A percentile compares a stretch with the other conserved stretches of the same genome.
Conservation (phyloP, 768 basidiomycete genomes). For the Termitomyces sp. region DNA sequence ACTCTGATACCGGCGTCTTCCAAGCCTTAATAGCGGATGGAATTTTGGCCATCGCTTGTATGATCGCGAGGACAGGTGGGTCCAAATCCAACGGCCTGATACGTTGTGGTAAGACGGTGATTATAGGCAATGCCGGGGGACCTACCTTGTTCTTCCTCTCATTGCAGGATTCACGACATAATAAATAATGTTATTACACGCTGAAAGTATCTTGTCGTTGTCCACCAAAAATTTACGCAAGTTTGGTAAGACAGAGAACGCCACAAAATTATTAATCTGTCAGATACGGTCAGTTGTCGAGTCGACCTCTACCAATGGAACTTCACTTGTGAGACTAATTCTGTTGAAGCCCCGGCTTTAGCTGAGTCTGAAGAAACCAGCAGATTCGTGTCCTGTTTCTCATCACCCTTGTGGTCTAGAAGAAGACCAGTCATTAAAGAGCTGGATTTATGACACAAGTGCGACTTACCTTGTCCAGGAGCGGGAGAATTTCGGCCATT, state of each 20-base stretch:
- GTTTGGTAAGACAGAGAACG: conserved; percentile 62
- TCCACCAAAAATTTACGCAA: conserved; percentile 79
- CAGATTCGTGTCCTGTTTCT: conserved; percentile 49
- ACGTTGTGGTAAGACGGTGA: conserved; percentile 5
- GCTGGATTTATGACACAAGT: not conserved
- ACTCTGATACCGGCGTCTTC: conserved; percentile 74
- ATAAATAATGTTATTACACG: conserved; percentile 80
- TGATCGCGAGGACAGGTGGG: conserved; percentile 53
- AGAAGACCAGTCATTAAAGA: not conserved
- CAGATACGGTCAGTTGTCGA: conserved; percentile 3
- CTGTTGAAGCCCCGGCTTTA: conserved; percentile 30
- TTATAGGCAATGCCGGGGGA: not conserved
- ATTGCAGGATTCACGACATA: conserved; percentile 79
- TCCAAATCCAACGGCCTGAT: conserved; percentile 77
- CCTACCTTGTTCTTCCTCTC: conserved; percentile 71
- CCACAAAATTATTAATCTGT: conserved; percentile 72
- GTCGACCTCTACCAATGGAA: not conserved
- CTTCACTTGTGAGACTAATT: conserved; percentile 43
- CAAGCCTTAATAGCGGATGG: conserved; percentile 80
- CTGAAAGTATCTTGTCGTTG: conserved; percentile 73
- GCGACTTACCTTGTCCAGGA: conserved; percentile 30
- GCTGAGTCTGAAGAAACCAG: conserved; percentile 31
- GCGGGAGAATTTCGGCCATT: conserved; percentile 74
- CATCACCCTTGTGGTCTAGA: conserved; percentile 46
- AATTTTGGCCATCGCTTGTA: conserved; percentile 75